Conservation (phyloP, 2,329 filamentous ascomycete genomes). For the Stagonosporopsis vannaccii region DNA sequence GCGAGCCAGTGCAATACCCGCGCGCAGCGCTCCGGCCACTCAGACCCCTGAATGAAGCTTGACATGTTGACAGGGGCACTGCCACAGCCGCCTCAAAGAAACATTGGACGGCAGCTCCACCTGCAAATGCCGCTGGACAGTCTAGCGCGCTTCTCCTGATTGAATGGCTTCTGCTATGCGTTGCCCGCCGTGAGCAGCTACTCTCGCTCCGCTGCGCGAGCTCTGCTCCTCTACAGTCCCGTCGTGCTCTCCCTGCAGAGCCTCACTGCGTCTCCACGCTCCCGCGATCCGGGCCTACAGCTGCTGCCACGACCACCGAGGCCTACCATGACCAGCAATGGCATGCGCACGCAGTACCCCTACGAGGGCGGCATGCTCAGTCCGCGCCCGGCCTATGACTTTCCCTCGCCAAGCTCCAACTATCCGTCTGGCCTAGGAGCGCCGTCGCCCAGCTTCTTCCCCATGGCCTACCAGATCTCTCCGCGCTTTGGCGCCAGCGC, state of each 20-base stretch:
- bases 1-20: slow-evolving; percentile 11
- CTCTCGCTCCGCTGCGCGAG: slow-evolving; percentile 34
- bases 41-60: slow-evolving; percentile 15
- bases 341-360: slow-evolving; percentile 46
- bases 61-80: slow-evolving; percentile 18
- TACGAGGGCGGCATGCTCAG: slow-evolving; percentile 43
- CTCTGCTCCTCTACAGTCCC: slow-evolving; percentile 33
- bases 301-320: slow-evolving; percentile 12
- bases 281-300: slow-evolving; percentile 6
- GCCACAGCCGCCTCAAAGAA: slow-evolving; percentile 8
- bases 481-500: slow-evolving; percentile 46
- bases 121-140: slow-evolving; percentile 12
- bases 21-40: slow-evolving; percentile 8
- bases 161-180: slow-evolving; percentile 29
- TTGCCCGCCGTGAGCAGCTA: slow-evolving; percentile 39
- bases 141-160: slow-evolving; percentile 20
- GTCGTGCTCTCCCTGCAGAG: slow-evolving; percentile 31
- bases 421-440: slow-evolving; percentile 45
- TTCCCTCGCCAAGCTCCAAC: slow-evolving; percentile 49
- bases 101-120: slow-evolving; percentile 10
- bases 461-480: slow-evolving; percentile 48
- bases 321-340: slow-evolving; percentile 43
- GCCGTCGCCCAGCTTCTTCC: slow-evolving; percentile 45
- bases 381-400: slow-evolving; percentile 44
- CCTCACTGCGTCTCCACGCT: slow-evolving; percentile 31